Percentiles rank a stretch among this genome's conserved stretches.
phyloP scores from a whole-genome alignment of 2,329 filamentous ascomycete genomes.

The Ophiognomonia clavigignenti-juglandacearum region DNA sequence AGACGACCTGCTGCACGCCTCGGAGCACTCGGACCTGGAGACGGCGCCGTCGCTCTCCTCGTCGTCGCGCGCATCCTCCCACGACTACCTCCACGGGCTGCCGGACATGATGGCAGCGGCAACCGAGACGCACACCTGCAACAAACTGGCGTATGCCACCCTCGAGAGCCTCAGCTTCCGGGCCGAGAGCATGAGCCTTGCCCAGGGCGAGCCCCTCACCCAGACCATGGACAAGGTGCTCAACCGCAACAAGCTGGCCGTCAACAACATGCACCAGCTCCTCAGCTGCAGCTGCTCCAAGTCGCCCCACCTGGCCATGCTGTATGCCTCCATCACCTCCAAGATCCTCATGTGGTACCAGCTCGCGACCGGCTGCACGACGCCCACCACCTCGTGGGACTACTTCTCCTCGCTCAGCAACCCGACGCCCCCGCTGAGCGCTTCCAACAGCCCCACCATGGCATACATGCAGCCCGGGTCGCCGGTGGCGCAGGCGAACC shows the following conservation, averaged over 20 bases:
- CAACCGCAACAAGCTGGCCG: slow-evolving; percentile 16
- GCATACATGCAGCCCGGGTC: slow-evolving; percentile 6
- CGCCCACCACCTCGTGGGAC: slow-evolving; percentile 10
- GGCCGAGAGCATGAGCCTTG: slow-evolving; percentile 4
- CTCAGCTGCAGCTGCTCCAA: slow-evolving; percentile 15
- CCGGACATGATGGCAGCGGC: slow-evolving; percentile 6
- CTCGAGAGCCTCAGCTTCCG: slow-evolving; percentile 11
- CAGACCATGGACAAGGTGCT: slow-evolving; percentile 17
- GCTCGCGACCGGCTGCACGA: slow-evolving; percentile 13
- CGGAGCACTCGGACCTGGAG: slow-evolving; percentile 7
- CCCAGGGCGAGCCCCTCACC: slow-evolving; percentile 6
- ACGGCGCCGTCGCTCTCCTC: slow-evolving; percentile 2
- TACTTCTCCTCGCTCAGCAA: slow-evolving; percentile 9
- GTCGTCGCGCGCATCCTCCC: slow-evolving; percentile 6
- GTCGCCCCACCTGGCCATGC: slow-evolving; percentile 14
- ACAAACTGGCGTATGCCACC: slow-evolving; percentile 11
- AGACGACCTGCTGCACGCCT: slow-evolving; percentile 14
- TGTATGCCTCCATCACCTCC: slow-evolving; percentile 16
- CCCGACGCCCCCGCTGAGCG: slow-evolving; percentile 13
- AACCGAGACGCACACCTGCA: slow-evolving; percentile 13
- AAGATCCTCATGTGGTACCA: slow-evolving; percentile 18
- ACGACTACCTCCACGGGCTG: slow-evolving; percentile 5
- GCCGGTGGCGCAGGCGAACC: background rate
- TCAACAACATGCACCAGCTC: slow-evolving; percentile 14
- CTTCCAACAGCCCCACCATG: slow-evolving; percentile 10